A percentile compares a stretch with the other conserved stretches of the same genome.
phyloP scores from a whole-genome alignment of 2,329 filamentous ascomycete species.

The Aspergillus melleus region DNA sequence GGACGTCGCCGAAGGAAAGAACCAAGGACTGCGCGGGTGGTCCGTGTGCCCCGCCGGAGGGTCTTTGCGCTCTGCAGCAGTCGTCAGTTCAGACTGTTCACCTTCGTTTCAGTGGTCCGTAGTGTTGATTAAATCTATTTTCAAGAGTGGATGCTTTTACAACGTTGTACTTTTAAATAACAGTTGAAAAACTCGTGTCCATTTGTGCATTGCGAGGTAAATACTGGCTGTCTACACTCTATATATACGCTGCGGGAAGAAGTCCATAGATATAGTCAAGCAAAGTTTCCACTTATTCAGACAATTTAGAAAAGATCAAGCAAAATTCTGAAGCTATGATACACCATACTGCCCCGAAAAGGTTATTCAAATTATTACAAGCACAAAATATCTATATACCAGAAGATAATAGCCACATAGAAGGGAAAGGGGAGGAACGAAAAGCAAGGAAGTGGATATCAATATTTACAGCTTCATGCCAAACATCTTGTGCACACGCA shows the following conservation, averaged over 20 bases:
- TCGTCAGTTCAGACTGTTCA: no score
- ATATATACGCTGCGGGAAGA: neutral
- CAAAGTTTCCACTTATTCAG: no score
- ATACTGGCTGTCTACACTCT: neutral
- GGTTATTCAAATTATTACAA: neutral
- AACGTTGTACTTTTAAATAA: no score
- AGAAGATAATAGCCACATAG: neutral
- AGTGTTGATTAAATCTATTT: no score
- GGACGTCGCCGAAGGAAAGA: conserved; percentile 3
- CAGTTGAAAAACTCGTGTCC: no score
- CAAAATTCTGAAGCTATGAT: neutral
- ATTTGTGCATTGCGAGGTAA: neutral
- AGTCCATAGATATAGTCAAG: neutral
- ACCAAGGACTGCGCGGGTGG: conserved; percentile 13
- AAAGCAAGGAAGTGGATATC: neutral
- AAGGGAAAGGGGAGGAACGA: conserved; percentile 6
- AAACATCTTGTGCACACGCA: conserved; percentile 84
- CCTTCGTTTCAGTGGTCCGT: no score
- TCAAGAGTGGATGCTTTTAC: no score
- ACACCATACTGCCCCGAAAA: neutral
- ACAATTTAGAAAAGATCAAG: neutral
- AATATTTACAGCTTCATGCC: conserved; percentile 84
- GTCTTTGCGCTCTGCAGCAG: neutral
- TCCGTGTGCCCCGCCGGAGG: conserved; percentile 10
- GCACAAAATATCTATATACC: neutral